Base-by-base conservation (phyloP, 768 basidiomycete species). In the Naganishia kalamii region DNA sequence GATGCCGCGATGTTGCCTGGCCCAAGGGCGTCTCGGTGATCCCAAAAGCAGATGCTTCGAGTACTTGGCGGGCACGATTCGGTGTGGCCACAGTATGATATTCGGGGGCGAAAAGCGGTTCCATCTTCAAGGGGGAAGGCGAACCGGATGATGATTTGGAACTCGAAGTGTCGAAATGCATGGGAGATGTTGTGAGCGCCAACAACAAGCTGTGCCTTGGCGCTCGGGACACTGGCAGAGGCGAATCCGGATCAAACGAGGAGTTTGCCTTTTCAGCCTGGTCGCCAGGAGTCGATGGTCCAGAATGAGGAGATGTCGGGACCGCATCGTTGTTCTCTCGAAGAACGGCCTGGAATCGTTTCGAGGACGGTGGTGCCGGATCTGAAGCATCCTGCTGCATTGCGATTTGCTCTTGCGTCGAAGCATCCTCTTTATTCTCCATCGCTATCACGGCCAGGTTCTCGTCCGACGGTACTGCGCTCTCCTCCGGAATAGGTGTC, bases 201-300 rank as follows among this genome's bases (percentile, higher is more conserved):
- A 57, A 27, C 33, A 57, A 27, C 19, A 57, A 25, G 23, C 54
- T 57, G 27, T 57, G 63, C 19, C 52, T 52, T 11, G 63, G 51
- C 2, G 52, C 62, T 23, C 66, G 62, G 8, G 50, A 47, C 1
- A 63, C 29, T 7, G 66, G 66, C 29, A 68, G 32, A 15, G 66
- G 66, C 21, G 66, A 68, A 37, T 68, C 66, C 4, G 54, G 54
- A 37, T 68, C 66, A 32, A 57, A 62, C 10, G 57, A 62, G 43
- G 25, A 29, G 12, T 51, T 11, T 51, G 25, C 10, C 49, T 51
- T 27, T 8, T 51, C 47, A 21, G 47, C 10, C 43, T 40, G 40
- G 35, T 65, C 48, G 27, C 40, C 51, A 30, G n/a, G 41, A 19
- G 43, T 41, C 8, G 35, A 40, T 40, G 27, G 27, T 54, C 3